These are phyloP conservation scores for Epichloe aotearoae DNA, from an alignment of 2,329 filamentous ascomycete species.

Conservation along the genomic window DNA sequence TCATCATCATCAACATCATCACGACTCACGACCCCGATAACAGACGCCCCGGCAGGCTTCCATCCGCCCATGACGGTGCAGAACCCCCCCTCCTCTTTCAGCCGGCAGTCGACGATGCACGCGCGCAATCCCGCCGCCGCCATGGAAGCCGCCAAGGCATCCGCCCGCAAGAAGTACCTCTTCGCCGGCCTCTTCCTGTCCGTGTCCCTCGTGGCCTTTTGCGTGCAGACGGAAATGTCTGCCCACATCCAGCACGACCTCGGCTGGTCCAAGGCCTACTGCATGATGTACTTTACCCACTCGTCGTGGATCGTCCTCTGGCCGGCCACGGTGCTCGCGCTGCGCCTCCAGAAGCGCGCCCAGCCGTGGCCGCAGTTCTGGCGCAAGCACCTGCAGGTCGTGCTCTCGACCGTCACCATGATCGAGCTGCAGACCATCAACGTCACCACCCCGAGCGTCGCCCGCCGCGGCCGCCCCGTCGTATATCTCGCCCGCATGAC, in stretches of 20 bases:
- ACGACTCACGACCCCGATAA: conserved; percentile 12
- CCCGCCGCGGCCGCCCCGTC: conserved; percentile 26
- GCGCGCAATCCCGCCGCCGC: conserved; percentile 56
- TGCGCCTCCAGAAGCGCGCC: conserved; percentile 66
- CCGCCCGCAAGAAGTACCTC: conserved; percentile 68
- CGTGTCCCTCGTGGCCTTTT: conserved; percentile 75
- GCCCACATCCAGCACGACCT: conserved; percentile 88
- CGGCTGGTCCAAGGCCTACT: conserved; percentile 97
- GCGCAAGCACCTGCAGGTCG: conserved; percentile 43
- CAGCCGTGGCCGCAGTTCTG: conserved; percentile 78
- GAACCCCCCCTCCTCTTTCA: conserved; percentile 14
- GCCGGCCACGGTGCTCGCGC: conserved; percentile 68
- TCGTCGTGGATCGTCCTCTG: conserved; percentile 86
- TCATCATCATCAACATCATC: conserved; percentile 12
- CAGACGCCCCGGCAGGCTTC: conserved; percentile 10
- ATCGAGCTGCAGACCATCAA: conserved; percentile 67
- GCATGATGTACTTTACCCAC: conserved; percentile 97
- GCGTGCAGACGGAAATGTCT: conserved; percentile 88
- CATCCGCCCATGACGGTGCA: conserved; percentile 1
- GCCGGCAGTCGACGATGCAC: conserved; percentile 52
- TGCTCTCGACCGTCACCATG: conserved; percentile 57
- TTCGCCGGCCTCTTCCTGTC: conserved; percentile 75
- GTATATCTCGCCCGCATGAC: conserved; percentile 71
- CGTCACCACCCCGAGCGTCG: conserved; percentile 32
- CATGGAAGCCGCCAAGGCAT: conserved; percentile 17